phyloP scores from a whole-genome alignment of 2,329 filamentous ascomycete genomes.

The Colletotrichum sp. region DNA sequence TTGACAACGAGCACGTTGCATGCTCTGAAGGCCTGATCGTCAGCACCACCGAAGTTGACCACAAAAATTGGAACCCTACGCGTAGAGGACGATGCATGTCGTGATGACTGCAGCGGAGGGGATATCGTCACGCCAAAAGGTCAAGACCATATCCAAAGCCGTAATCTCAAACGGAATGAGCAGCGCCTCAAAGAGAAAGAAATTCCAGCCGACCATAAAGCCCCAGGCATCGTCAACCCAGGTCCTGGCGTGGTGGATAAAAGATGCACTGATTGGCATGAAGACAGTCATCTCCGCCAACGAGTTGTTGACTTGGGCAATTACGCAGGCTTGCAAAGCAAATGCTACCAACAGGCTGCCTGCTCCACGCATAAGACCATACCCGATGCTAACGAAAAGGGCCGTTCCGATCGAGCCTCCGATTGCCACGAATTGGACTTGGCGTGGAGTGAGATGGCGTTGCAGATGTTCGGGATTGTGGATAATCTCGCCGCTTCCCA shows the following conservation, averaged over 20 bases:
- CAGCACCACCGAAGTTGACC: neutral
- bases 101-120: conserved; percentile 24
- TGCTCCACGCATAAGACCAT: neutral
- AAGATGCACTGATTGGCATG: conserved; percentile 44
- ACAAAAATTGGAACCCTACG: neutral
- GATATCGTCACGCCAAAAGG: conserved; percentile 39
- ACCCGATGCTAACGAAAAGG: neutral
- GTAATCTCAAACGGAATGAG: conserved; percentile 58
- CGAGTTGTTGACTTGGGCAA: conserved; percentile 47
- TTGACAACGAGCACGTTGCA: conserved; percentile 45
- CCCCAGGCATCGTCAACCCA: conserved; percentile 55
- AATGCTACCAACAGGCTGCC: neutral
- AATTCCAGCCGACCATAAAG: conserved; percentile 54
- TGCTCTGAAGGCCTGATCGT: neutral
- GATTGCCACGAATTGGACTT: neutral
- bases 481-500: neutral
- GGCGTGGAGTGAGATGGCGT: neutral
- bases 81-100: neutral
- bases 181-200: conserved; percentile 55
- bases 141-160: conserved; percentile 41
- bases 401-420: conserved; percentile 1
- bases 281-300: conserved; percentile 20
- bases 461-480: neutral
- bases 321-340: neutral
- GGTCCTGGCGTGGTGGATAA: conserved; percentile 53